These are phyloP conservation scores for Silene conica DNA, from an alignment of 148 eudicot species.

Conservation along the genomic window DNA sequence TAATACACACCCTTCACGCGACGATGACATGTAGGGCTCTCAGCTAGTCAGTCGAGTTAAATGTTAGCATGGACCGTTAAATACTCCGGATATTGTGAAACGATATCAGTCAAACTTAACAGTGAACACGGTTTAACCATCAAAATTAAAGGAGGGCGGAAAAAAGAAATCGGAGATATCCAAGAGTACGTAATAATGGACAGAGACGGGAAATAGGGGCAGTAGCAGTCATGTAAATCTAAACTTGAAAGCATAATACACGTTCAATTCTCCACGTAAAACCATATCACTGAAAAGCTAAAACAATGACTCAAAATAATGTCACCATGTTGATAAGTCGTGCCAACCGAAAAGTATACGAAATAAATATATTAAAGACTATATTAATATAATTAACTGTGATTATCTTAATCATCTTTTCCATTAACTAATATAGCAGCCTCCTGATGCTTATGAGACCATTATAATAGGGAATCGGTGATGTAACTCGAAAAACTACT, in stretches of 20 bases:
- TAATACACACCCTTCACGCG: no score
- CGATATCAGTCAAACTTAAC: no score
- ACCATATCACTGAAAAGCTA: background rate
- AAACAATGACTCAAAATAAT: background rate
- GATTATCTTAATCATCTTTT: background rate
- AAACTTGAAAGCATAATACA: conserved; percentile 1
- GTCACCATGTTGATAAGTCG: background rate
- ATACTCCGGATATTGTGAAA: no score
- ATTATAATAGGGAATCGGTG: no score
- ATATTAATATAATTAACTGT: conserved; percentile 1
- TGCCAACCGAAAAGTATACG: conserved; percentile 18
- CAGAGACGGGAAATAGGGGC: background rate
- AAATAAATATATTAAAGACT: conserved; percentile 22
- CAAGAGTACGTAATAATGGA: background rate
- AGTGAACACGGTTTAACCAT: no score
- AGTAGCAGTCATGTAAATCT: background rate
- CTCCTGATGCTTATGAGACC: background rate
- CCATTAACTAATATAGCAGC: conserved; percentile 3
- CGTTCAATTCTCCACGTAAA: conserved; percentile 19
- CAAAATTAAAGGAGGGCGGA: background rate
- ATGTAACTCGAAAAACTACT: no score
- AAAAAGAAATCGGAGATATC: background rate
- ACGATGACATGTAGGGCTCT: no score
- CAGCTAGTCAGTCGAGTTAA: no score
- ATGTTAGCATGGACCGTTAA: no score